These are phyloP conservation scores for Vicia sativa DNA, from an alignment of 306 rosid genomes.

Conservation along the genomic window DNA sequence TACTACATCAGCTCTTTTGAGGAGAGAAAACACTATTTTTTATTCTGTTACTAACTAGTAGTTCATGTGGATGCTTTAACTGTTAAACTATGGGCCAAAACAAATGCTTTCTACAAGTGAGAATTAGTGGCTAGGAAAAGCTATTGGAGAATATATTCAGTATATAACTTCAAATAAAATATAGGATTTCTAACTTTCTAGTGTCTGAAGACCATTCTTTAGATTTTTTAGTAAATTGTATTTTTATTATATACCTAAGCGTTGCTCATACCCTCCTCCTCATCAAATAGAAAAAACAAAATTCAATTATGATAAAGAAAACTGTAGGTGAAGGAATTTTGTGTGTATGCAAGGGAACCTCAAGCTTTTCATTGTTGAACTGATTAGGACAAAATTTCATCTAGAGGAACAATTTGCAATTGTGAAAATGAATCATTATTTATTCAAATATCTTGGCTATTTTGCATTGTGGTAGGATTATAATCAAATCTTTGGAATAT, in stretches of 20 bases:
- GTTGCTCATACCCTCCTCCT: constrained; percentile 7
- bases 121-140: constrained; percentile 8
- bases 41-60: constrained; percentile 13
- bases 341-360: constrained; percentile 14
- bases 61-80: constrained; percentile 23
- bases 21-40: constrained; percentile 30
- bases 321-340: constrained; percentile 16
- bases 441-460: constrained; percentile 8
- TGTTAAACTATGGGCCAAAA: constrained; percentile 11
- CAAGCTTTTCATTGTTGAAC: constrained; percentile 23
- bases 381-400: background rate
- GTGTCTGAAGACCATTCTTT: background rate
- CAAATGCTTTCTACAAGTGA: constrained; percentile 16
- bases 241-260: constrained; percentile 27
- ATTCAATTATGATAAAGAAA: constrained; percentile 7
- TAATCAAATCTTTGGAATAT: constrained; percentile 31
- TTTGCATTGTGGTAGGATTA: background rate
- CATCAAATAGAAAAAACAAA: constrained; percentile 26
- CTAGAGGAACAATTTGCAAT: constrained; percentile 1
- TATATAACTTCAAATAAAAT: constrained; percentile 28
- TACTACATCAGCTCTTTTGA: constrained; percentile 27
- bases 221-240: constrained; percentile 18
- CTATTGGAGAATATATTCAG: constrained; percentile 18
- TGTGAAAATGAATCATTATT: constrained; percentile 17
- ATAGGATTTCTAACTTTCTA: constrained; percentile 20